Evolutionary conservation across 2,329 filamentous ascomycete species (phyloP).

Genomic region (Saccharata proteae): DNA sequence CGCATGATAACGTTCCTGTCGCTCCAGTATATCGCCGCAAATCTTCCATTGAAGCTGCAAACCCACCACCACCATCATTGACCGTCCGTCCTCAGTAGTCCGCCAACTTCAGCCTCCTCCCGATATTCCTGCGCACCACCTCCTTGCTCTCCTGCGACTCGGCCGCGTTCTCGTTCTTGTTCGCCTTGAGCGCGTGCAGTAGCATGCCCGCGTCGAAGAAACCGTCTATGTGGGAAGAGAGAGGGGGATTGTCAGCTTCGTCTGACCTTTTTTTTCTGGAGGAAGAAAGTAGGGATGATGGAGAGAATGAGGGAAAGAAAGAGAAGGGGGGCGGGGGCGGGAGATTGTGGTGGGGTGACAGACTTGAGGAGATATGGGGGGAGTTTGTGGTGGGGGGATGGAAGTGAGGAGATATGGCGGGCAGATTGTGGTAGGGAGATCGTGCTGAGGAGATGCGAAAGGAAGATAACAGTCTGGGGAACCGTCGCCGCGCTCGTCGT

Average conservation of each 20-base stretch:
- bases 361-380: too few relatives aligned
- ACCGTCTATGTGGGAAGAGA: conserved; percentile 51
- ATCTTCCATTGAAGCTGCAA: too few relatives aligned
- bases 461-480: too few relatives aligned
- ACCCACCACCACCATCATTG: too few relatives aligned
- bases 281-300: conserved; percentile 11
- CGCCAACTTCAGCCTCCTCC: conserved; percentile 58
- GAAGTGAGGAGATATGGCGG: too few relatives aligned
- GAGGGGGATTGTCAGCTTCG: conserved; percentile 17
- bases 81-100: conserved; percentile 44
- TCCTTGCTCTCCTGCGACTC: conserved; percentile 45
- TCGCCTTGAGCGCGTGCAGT: conserved; percentile 70
- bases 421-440: too few relatives aligned
- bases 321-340: neutral
- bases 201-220: conserved; percentile 98
- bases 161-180: conserved; percentile 37
- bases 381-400: too few relatives aligned
- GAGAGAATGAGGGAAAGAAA: neutral
- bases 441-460: too few relatives aligned
- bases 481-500: too few relatives aligned
- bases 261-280: conserved; percentile 10
- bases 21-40: too few relatives aligned
- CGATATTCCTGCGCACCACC: conserved; percentile 54
- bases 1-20: too few relatives aligned
- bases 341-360: too few relatives aligned